These are phyloP conservation scores for Tetrahymena elliotti DNA, from an alignment of 73 alveolate species.

Conservation along the genomic window DNA sequence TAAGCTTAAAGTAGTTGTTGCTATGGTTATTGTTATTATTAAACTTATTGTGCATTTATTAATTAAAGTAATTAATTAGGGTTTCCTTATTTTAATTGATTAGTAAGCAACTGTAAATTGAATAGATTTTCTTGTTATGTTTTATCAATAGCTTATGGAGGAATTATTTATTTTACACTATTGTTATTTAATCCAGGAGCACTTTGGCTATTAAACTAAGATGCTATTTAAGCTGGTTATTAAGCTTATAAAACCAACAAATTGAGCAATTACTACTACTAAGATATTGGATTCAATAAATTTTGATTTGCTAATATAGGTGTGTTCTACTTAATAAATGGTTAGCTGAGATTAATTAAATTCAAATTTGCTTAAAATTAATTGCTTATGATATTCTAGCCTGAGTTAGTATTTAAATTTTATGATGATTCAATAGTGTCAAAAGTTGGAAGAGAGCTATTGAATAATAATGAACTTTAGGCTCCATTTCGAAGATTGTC, in stretches of 20 bases:
- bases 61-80: not conserved
- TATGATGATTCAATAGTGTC: not conserved
- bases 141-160: not conserved
- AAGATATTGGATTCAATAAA: not conserved
- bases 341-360: not conserved
- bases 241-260: not conserved
- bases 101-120: not conserved
- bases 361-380: not conserved
- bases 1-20: not conserved
- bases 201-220: not conserved
- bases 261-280: not conserved
- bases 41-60: not conserved
- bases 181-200: not conserved
- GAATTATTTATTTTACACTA: not conserved
- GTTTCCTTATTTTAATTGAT: not conserved
- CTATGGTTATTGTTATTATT: not conserved
- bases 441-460: not conserved
- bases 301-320: not conserved
- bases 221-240: not conserved
- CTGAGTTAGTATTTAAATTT: not conserved
- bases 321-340: not conserved
- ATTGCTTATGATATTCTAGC: not conserved
- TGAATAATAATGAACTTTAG: not conserved
- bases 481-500: not conserved
- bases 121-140: not conserved